Conservation (phyloP, 495 filamentous ascomycete species). For the Penicillium cosmopolitanum region DNA sequence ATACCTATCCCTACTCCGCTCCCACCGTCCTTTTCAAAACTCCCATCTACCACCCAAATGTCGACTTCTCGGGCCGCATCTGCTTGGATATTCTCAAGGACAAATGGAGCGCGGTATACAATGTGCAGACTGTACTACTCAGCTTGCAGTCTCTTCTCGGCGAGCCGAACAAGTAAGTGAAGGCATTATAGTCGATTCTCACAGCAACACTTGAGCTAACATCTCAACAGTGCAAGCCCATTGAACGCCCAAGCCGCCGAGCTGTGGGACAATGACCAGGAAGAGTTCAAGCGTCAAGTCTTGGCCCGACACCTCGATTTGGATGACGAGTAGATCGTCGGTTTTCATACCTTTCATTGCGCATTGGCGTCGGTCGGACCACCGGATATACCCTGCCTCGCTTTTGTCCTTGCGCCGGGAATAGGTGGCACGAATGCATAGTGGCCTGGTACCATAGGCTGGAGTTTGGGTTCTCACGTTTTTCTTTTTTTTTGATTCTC, state of each 20-base stretch:
- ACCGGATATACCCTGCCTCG: conserved; percentile 9
- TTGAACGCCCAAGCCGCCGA: conserved; percentile 96
- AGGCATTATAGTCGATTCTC: not conserved
- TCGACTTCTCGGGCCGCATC: conserved; percentile 90
- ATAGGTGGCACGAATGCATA: conserved; percentile 32
- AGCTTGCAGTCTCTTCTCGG: conserved; percentile 94
- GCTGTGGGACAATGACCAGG: conserved; percentile 88
- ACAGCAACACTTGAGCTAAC: conserved; percentile 17
- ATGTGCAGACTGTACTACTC: conserved; percentile 87
- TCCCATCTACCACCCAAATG: conserved; percentile 92
- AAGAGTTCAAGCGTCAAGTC: conserved; percentile 82
- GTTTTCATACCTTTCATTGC: conserved; percentile 19
- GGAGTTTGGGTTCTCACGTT: conserved; percentile 32
- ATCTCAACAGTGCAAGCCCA: conserved; percentile 72
- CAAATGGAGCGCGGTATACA: conserved; percentile 96
- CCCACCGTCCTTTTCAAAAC: conserved; percentile 93
- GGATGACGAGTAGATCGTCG: conserved; percentile 51
- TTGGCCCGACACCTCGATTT: conserved; percentile 65
- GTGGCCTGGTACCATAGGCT: conserved; percentile 29
- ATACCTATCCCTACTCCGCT: conserved; percentile 92
- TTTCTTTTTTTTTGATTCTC: conserved; percentile 10
- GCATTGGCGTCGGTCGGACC: conserved; percentile 23
- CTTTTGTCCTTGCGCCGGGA: conserved; percentile 1
- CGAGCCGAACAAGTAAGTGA: conserved; percentile 91
- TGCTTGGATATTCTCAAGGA: conserved; percentile 98